Percentiles rank a stretch among this genome's conserved stretches.
phyloP scores from a whole-genome alignment of 208 protist species.

The Acanthamoeba pearcei region DNA sequence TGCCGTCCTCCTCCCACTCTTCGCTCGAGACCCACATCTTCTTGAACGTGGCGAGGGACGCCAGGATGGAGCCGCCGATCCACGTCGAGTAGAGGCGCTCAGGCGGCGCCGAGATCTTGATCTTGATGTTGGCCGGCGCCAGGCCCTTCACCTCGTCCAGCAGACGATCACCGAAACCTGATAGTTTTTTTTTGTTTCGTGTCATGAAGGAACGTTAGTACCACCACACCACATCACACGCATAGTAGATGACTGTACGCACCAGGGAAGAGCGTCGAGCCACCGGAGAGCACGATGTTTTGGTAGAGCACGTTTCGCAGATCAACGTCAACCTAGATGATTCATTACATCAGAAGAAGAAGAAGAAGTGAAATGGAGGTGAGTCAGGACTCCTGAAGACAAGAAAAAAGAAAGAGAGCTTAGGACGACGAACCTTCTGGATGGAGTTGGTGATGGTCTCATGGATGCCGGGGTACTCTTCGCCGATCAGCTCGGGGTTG shows the following conservation, averaged over 20 bases:
- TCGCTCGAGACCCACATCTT: slow-evolving; percentile 98
- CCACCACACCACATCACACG: not conserved
- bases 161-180: slow-evolving; percentile 94
- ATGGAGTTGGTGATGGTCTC: slow-evolving; percentile 86
- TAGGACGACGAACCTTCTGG: slow-evolving; percentile 79
- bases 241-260: not conserved
- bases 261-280: slow-evolving; percentile 97
- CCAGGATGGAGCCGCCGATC: slow-evolving; percentile 98
- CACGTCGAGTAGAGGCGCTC: slow-evolving; percentile 87
- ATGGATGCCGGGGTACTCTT: slow-evolving; percentile 90
- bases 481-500: slow-evolving; percentile 88
- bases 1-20: slow-evolving; percentile 96
- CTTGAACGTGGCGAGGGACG: slow-evolving; percentile 97
- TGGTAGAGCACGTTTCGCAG: slow-evolving; percentile 95
- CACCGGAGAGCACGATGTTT: slow-evolving; percentile 97
- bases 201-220: not conserved
- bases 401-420: not conserved
- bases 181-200: not conserved
- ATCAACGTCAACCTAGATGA: slow-evolving; percentile 91
- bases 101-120: slow-evolving; percentile 89
- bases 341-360: slow-evolving; percentile 21
- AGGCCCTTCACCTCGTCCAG: slow-evolving; percentile 96
- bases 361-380: slow-evolving; percentile 36
- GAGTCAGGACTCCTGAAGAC: not conserved
- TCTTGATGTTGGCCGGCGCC: slow-evolving; percentile 88